These are phyloP conservation scores for Umbelopsis ramanniana DNA, from an alignment of 192 early-diverging fungal genomes.

Conservation along the genomic window DNA sequence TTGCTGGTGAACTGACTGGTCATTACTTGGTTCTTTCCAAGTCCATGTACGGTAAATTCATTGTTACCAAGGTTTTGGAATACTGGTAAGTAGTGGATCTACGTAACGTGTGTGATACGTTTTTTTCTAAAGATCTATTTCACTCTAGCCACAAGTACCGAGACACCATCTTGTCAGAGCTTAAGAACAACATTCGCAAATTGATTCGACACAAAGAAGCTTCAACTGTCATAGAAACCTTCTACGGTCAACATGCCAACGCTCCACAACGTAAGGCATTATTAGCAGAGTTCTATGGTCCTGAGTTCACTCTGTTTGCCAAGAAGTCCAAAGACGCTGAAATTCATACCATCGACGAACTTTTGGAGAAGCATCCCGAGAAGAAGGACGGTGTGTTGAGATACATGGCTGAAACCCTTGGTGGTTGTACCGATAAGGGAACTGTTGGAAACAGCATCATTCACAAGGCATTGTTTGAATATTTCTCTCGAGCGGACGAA, in stretches of 20 bases:
- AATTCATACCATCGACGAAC: conserved; percentile 54
- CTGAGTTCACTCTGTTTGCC: conserved; percentile 82
- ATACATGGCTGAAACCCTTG: conserved; percentile 70
- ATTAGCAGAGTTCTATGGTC: conserved; percentile 93
- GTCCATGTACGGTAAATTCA: conserved; percentile 87
- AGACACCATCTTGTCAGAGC: conserved; percentile 72
- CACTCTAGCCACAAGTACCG: conserved; percentile 62
- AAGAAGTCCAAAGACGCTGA: conserved; percentile 49
- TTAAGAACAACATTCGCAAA: conserved; percentile 81
- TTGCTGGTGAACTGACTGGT: conserved; percentile 84
- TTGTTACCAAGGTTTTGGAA: conserved; percentile 84
- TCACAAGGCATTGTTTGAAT: conserved; percentile 88
- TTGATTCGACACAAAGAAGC: conserved; percentile 90
- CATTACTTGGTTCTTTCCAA: conserved; percentile 73
- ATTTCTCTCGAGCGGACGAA: conserved; percentile 68
- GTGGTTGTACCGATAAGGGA: conserved; percentile 82
- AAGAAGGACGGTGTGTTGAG: conserved; percentile 76
- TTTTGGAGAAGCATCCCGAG: conserved; percentile 64
- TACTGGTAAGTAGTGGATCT: conserved; percentile 72
- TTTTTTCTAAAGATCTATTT: background rate
- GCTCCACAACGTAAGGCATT: conserved; percentile 70
- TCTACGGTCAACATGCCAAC: conserved; percentile 82
- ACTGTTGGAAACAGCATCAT: conserved; percentile 79
- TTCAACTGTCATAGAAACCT: conserved; percentile 82
- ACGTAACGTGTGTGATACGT: background rate